These are phyloP conservation scores for Spizellomyces punctatus DNA, from an alignment of 192 early-diverging fungal species.

Conservation along the genomic window DNA sequence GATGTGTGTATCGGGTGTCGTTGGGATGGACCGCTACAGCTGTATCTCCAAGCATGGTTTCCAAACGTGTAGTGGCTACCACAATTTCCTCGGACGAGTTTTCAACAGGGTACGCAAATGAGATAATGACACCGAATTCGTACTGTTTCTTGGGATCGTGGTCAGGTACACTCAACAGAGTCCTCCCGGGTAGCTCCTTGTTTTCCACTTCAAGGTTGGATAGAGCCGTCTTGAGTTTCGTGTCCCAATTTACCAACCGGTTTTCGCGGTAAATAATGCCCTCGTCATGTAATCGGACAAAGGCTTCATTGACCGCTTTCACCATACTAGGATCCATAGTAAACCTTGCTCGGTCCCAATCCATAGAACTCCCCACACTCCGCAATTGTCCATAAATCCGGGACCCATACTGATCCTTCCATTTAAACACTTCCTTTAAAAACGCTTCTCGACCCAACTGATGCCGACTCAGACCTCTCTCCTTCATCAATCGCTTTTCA, in stretches of 20 bases:
- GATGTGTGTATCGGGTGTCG: slow-evolving; percentile 92
- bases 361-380: slow-evolving; percentile 88
- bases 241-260: slow-evolving; percentile 98
- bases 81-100: slow-evolving; percentile 81
- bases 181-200: slow-evolving; percentile 83
- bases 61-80: slow-evolving; percentile 98
- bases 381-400: slow-evolving; percentile 88
- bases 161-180: slow-evolving; percentile 85
- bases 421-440: slow-evolving; percentile 87
- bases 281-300: slow-evolving; percentile 91
- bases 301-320: slow-evolving; percentile 90
- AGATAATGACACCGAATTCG: slow-evolving; percentile 97
- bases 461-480: slow-evolving; percentile 82
- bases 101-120: slow-evolving; percentile 93
- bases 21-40: slow-evolving; percentile 94
- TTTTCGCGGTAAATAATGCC: slow-evolving; percentile 96
- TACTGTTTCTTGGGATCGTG: slow-evolving; percentile 92
- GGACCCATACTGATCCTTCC: slow-evolving; percentile 86
- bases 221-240: slow-evolving; percentile 89
- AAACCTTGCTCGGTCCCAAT: slow-evolving; percentile 91
- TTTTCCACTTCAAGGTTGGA: slow-evolving; percentile 95
- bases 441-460: slow-evolving; percentile 92
- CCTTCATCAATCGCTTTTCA: slow-evolving; percentile 91
- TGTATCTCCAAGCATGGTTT: slow-evolving; percentile 99
- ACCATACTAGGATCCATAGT: slow-evolving; percentile 85